Base-by-base conservation (phyloP, 352 stramenopile species). In the Blastocystis sp. region DNA sequence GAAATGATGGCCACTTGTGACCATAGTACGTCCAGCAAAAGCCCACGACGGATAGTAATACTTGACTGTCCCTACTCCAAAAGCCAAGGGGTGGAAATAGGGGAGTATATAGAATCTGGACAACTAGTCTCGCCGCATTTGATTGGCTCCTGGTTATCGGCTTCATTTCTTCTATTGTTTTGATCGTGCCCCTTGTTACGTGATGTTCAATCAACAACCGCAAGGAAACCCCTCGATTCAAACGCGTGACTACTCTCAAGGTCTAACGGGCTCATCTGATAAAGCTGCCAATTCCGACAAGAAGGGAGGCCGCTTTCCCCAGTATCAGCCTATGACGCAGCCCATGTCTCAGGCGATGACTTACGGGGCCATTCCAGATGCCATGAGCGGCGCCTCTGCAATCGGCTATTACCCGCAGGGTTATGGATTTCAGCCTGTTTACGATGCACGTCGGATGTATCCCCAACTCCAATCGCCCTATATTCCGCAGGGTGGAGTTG, bases 91-190 rank as follows among this genome's bases (percentile, higher is more conserved):
- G 61, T 62, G 38, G 19, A 34, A 67, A 69, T 53, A 59, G 48
- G 74, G 74, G 9, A 10, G 14, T 70, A 69, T 84, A 69, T 70
- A 76, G 52, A 84, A 84, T 70, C 19, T 11, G 74, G 74, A 9
- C 70, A 17, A 19, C 4, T 21, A 23, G 40, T 76, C 48, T 38
- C 66, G 5, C 65, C 28, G 34, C 21, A 84, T 84, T 62, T 84
- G 45, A 84, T 84, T 84, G 74, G 74, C 14, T 69, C 3, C 28
- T 28, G 43, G 7, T 11, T 69, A 52, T 84, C 41, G 52, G 74
- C 23, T 84, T 69, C 52, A 84, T 84, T 69, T 69, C 74, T 84
- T 84, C 56, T 69, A 53, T 59, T 45, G 56, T 40, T 62, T 69
- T 19, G 41, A 59, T 43, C 23, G 19, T 59, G 59, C 14, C 41